These are phyloP conservation scores for Plasmopara viticola DNA, from an alignment of 352 stramenopile species.

Conservation along the genomic window DNA sequence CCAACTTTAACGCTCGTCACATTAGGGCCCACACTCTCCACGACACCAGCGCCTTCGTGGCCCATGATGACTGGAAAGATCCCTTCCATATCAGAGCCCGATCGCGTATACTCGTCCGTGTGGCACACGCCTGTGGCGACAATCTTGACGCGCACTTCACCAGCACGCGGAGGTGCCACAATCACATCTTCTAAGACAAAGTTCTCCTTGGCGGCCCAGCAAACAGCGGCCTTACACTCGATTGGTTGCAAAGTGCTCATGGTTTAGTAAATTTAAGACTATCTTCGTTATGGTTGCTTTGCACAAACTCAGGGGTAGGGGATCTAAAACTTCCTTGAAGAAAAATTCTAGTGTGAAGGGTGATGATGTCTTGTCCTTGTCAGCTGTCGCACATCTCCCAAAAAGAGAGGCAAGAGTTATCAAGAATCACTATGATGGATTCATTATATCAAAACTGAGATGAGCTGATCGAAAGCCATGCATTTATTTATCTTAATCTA, in stretches of 20 bases:
- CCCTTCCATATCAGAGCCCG: conserved; percentile 67
- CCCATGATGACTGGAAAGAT: conserved; percentile 87
- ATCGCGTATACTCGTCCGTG: conserved; percentile 85
- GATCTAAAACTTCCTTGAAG: too few relatives aligned
- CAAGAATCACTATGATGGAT: too few relatives aligned
- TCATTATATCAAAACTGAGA: too few relatives aligned
- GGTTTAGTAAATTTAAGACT: background rate
- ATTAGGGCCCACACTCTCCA: conserved; percentile 74
- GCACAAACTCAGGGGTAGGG: too few relatives aligned
- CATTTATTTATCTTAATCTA: too few relatives aligned
- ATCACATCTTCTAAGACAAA: conserved; percentile 80
- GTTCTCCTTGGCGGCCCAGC: conserved; percentile 81
- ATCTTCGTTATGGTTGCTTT: too few relatives aligned
- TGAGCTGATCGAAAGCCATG: too few relatives aligned
- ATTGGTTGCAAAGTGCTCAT: conserved; percentile 69
- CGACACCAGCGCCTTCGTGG: conserved; percentile 77
- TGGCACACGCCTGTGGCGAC: conserved; percentile 81
- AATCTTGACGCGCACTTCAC: conserved; percentile 83
- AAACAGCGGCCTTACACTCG: conserved; percentile 86
- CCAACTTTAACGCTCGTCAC: conserved; percentile 78
- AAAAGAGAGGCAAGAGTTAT: too few relatives aligned
- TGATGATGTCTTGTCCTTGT: too few relatives aligned
- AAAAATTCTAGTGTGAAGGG: too few relatives aligned
- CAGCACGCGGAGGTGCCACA: conserved; percentile 51
- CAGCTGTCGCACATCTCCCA: too few relatives aligned